phyloP scores from a whole-genome alignment of 768 basidiomycete species.

The Serendipita indica region DNA sequence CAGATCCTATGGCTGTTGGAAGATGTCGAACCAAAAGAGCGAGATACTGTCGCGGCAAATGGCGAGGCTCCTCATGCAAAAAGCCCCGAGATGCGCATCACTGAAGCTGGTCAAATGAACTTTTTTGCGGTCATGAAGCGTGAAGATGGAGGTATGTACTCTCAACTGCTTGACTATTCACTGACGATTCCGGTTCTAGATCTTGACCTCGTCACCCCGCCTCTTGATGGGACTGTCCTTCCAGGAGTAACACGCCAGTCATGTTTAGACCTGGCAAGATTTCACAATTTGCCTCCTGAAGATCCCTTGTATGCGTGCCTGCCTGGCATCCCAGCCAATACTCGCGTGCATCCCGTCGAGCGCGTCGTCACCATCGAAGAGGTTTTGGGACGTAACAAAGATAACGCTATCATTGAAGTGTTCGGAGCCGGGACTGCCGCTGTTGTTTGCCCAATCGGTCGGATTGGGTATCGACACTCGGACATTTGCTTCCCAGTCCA shows the following conservation, averaged over 20 bases:
- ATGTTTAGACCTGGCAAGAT: constrained; percentile 17
- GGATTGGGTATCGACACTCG: constrained; percentile 41
- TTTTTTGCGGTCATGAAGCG: constrained; percentile 51
- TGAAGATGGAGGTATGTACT: constrained; percentile 38
- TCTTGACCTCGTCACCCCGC: constrained; percentile 76
- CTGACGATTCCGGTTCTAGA: constrained; percentile 30
- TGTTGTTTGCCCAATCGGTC: constrained; percentile 55
- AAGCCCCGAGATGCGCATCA: constrained; percentile 25
- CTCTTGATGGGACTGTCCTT: constrained; percentile 81
- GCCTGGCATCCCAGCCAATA: constrained; percentile 31
- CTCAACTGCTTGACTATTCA: constrained; percentile 15
- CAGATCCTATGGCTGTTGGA: constrained; percentile 72
- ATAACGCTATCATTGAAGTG: constrained; percentile 61
- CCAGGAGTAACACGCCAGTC: constrained; percentile 87
- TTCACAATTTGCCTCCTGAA: constrained; percentile 52
- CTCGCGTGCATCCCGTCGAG: constrained; percentile 37
- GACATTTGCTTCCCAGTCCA: neutral
- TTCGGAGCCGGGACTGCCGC: constrained; percentile 80
- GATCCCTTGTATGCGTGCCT: constrained; percentile 33
- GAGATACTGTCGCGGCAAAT: constrained; percentile 26
- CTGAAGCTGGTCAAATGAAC: constrained; percentile 67
- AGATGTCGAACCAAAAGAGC: constrained; percentile 25
- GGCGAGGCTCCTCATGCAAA: neutral
- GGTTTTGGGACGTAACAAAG: constrained; percentile 31
- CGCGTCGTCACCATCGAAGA: constrained; percentile 38